Evolutionary conservation across 345 rosid species (phyloP), one percentile per base, ranked within the genome.

Genomic region (Gossypium stocksii): DNA sequence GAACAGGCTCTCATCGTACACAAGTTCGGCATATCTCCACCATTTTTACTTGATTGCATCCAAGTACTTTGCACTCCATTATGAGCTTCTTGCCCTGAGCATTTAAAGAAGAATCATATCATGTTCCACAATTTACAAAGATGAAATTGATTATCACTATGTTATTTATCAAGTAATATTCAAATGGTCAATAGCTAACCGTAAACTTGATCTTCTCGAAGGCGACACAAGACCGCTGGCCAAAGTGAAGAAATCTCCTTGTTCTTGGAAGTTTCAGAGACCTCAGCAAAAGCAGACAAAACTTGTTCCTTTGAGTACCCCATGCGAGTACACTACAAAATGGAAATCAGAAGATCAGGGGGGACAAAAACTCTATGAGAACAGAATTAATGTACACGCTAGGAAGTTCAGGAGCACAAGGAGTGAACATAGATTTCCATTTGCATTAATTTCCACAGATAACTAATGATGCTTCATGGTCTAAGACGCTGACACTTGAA

Each of bases 221-320:
- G 97, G 78, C 64, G 86, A 79, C 92, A 89, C 77, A 87, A 73
- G 44, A 89, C 91, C 3, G 89, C 80, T 34, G 87, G 89, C 94
- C 88, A 88, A 61, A 90, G 82, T 58, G 89, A 81, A 23, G 91
- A 83, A 34, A 85, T 84, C 71, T 87, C 92, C 81, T 85, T 85
- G 74, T 77, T 79, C 66, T 70, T 76, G 41, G 93, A 84, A 76
- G 85, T 81, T 80, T 85, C 83, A 70, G 89, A 87, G 71, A 87
- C 90, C 80, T 89, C 90, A 83, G 67, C 66, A 75, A 79, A 84
- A 62, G 97, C 92, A 70, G 17, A 74, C 71, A 79, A 77, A 51
- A 89, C 88, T 80, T 85, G 86, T 70, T 89, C 96, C 83, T 87
- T 83, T 0, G 82, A 82, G 79, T 87, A 91, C 15, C 93, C 95